Base-by-base conservation (phyloP, 2,329 filamentous ascomycete genomes). In the Pseudofabraea citricarpa region DNA sequence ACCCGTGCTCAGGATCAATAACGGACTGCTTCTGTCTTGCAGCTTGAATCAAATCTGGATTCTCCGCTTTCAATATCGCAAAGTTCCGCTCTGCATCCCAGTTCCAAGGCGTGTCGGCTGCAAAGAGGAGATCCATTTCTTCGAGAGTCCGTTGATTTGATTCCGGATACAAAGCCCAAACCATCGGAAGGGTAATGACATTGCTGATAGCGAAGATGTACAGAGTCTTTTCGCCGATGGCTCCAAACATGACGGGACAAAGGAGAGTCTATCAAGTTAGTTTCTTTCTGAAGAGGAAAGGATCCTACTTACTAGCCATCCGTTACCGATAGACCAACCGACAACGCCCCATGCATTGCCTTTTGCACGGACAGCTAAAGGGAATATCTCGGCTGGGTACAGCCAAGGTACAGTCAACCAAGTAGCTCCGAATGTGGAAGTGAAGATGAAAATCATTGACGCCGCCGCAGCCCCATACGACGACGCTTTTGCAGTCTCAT, bases 301-400 rank as follows among this genome's bases (percentile, higher is more conserved):
- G 40, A 36, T 24, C 35, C 10, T 10, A 57, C 65, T 56, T 47
- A 70, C 66, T 50, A 75, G 61, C 79, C 81, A 85, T 13, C 83
- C 83, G 51, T 87, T 87, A 0, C 85, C 85, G 40, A 89, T 86
- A 12, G 73, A 78, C 85, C 85, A 90, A 0, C 85, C 85, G 0
- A 87, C 75, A 0, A 89, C 84, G 16, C 85, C 84, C 75, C 79
- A 88, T 0, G 85, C 83, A 47, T 88, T 89, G 5, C 85, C 85
- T 53, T 84, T 83, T 1, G 85, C 85, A 18, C 85, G 75, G 0
- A 87, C 74, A 47, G 83, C 75, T 0, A 87, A 64, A 0, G 85
- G 83, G 55, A 87, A 89, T 44, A 88, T 88, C 57, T 90, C 84
- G 1, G 84, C 81, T 0, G 81, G 81, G 43, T 85, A 85, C 0